Percentiles rank a stretch among this genome's conserved stretches.
Conservation (phyloP, 306 rosid species). For the Cucurbita moschata region DNA sequence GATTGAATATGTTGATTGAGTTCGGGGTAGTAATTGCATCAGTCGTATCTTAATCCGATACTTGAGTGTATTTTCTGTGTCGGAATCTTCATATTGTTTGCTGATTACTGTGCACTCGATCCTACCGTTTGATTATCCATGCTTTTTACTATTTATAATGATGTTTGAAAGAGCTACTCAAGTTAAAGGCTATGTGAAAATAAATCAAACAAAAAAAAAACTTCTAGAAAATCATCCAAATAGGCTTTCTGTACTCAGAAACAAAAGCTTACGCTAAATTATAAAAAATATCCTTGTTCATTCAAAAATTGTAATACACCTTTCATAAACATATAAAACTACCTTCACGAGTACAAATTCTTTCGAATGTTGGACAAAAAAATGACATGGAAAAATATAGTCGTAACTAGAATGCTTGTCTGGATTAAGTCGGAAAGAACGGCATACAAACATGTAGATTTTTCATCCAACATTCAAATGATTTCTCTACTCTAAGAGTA, state of each 20-base stretch:
- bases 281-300: no score
- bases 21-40: neutral
- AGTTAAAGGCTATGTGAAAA: neutral
- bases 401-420: no score
- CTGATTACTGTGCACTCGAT: neutral
- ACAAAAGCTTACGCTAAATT: neutral
- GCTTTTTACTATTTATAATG: neutral
- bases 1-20: neutral
- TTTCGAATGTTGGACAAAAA: no score
- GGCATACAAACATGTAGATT: no score
- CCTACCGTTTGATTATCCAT: neutral
- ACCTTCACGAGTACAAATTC: no score
- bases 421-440: no score
- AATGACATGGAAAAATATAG: no score
- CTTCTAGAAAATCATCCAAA: neutral
- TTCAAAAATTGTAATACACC: no score
- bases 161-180: neutral
- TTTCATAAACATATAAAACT: no score
- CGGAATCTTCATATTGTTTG: neutral
- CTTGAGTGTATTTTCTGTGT: neutral
- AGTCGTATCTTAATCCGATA: neutral
- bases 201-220: neutral
- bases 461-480: no score
- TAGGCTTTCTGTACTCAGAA: neutral
- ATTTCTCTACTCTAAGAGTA: no score